Evolutionary conservation across 495 filamentous ascomycete species (phyloP), one percentile per base, ranked within the genome.

Genomic region (Trichoderma parareesei): DNA sequence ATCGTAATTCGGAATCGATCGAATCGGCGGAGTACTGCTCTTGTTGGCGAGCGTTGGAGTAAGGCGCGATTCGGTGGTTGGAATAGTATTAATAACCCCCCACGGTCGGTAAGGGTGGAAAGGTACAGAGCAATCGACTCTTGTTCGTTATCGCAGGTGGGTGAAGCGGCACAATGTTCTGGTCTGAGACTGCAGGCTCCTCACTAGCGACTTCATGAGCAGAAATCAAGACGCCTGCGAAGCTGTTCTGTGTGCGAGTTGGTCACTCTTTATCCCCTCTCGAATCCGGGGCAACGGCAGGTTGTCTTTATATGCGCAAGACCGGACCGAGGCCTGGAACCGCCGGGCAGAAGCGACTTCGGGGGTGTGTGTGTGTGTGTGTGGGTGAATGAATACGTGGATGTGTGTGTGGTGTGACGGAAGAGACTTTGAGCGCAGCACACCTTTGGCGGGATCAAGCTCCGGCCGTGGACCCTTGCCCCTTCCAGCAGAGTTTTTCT

Each of bases 161-260:
- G 53, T 57, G 37, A 37, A 35, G 53, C 53, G 53, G 33, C 33
- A 57, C 53, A 37, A 57, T 57, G 53, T 35, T 57, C 11, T 57
- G 16, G 9, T 35, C 13, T 71, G 67, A 73, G 66, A 72, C 71
- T 60, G 64, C 38, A 66, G 64, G 62, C 44, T 66, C 73, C 69
- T 77, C 68, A 77, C 66, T 77, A 77, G 67, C 75, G 67, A 70
- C 71, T 55, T 76, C 75, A 77, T 77, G 66, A 68, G 70, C 10
- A 18, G 35, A 33, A 64, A 64, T 61, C 41, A 62, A 43, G 38
- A 65, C 62, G 35, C 55, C 44, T 6, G 60, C 61, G 41, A 49
- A 11, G 62, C 44, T 65, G 37, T 16, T 59, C 44, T 65, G 37
- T 63, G 33, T 38, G 27, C 53, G 37, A 57, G 18, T 16, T 35